Base-by-base conservation (phyloP, 495 filamentous ascomycete species). In the Terfezia boudieri region DNA sequence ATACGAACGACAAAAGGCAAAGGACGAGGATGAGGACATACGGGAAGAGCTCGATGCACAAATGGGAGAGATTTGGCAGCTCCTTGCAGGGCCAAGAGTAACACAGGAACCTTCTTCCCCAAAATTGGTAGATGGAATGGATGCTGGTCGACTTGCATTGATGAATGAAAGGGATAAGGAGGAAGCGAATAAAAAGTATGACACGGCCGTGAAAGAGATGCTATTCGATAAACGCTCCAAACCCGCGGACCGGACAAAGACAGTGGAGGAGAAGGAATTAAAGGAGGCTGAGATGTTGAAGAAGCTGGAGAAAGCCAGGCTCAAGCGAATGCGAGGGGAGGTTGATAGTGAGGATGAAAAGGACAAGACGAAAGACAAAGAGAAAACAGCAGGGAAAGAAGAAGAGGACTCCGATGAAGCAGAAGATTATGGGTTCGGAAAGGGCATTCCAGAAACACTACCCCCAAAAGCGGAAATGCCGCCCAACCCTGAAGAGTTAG, bases 1-100 rank as follows among this genome's bases (percentile, higher is more conserved):
- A 69, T 82, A 84, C 56, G 86, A 95, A 68, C 80, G 90, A 20
- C 92, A 96, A 69, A 78, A 84, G 54, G 76, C 76, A 8, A 98
- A 95, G 66, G 90, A 96, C 56, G 86, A 94, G 49, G 88, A 98
- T 61, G 86, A 88, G 26, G 87, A 93, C 61, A 69, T 94, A n/a
- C 74, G 84, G 56, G 83, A 88, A 50, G 79, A 83, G 60, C 69
- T 84, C 9, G 80, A 85, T 56, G 80, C 86, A 63, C 81, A 82
- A 17, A 73, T 95, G 53, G 74, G 78, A n/a, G 79, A 83, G 53
- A 72, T 96, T 9, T 83, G 89, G 57, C 75, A 74, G 9, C 74
- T 92, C 32, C 67, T 98, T 51, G 67, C 43, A 64, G 72, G 50
- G 55, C 63, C 67, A 22, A 51, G 26, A 32, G 26, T 32, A 7